Percentiles rank a stretch among this genome's conserved stretches.
Evolutionary conservation across 768 basidiomycete species (phyloP).

Genomic region (Phanerodontia chrysosporium): DNA sequence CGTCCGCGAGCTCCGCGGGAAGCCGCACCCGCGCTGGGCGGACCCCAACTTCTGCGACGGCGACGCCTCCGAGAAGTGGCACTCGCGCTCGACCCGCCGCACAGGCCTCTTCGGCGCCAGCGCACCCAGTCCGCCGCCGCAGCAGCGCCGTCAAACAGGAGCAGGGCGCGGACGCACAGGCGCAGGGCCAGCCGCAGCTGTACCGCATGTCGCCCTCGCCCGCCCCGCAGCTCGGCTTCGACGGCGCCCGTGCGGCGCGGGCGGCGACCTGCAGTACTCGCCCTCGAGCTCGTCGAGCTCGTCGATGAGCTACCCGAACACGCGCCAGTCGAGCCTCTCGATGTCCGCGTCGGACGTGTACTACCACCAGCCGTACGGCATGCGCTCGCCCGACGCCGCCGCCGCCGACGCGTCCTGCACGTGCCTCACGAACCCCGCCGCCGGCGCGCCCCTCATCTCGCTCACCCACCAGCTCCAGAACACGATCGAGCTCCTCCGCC

Average conservation of each 20-base stretch:
- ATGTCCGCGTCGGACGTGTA: slow-evolving; percentile 17
- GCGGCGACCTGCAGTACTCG: slow-evolving; percentile 17
- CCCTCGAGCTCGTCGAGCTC: slow-evolving; percentile 23
- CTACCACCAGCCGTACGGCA: slow-evolving; percentile 23
- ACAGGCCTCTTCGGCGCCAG: slow-evolving; percentile 25
- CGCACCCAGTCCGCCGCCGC: slow-evolving; percentile 15
- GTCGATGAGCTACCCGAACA: slow-evolving; percentile 20
- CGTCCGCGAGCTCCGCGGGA: slow-evolving; percentile 83
- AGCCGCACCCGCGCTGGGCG: slow-evolving; percentile 86
- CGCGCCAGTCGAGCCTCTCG: slow-evolving; percentile 14
- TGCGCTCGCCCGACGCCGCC: slow-evolving; percentile 24
- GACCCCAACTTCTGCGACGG: slow-evolving; percentile 75
- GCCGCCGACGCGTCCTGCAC: slow-evolving; percentile 46
- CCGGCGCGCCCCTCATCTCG: slow-evolving; percentile 53
- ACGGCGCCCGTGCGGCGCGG: slow-evolving; percentile 14
- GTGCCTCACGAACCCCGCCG: slow-evolving; percentile 60
- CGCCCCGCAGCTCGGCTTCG: slow-evolving; percentile 26
- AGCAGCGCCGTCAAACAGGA: slow-evolving; percentile 47
- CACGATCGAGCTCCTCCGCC: slow-evolving; percentile 52
- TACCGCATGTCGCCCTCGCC: slow-evolving; percentile 70
- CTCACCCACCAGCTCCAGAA: slow-evolving; percentile 62
- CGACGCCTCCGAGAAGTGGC: slow-evolving; percentile 82
- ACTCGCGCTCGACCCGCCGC: slow-evolving; percentile 76
- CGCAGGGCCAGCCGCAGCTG: slow-evolving; percentile 38
- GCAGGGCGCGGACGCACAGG: slow-evolving; percentile 39